Percentiles rank a stretch among this genome's conserved stretches.
Evolutionary conservation across 768 basidiomycete genomes (phyloP).

Genomic region (Rubroboletus satanas): DNA sequence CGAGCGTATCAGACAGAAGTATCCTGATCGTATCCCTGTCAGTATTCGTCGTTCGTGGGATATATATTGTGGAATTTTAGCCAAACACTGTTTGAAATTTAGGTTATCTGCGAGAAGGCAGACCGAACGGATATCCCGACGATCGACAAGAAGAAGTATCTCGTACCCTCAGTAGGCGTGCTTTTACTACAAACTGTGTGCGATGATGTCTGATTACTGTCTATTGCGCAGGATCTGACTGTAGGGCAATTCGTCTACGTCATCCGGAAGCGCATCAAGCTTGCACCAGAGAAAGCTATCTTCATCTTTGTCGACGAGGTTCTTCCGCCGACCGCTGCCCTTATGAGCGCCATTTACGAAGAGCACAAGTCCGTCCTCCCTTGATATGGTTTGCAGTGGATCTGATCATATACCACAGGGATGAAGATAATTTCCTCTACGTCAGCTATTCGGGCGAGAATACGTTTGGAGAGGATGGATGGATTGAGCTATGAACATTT

Average conservation of each 20-base stretch:
- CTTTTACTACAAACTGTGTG: not conserved
- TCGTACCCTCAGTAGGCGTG: slow-evolving; percentile 85
- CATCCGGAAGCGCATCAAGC: slow-evolving; percentile 99
- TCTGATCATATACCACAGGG: slow-evolving; percentile 51
- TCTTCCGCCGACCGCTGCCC: slow-evolving; percentile 92
- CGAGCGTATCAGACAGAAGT: slow-evolving; percentile 97
- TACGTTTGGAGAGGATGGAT: slow-evolving; percentile 65
- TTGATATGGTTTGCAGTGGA: slow-evolving; percentile 1
- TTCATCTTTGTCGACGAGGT: slow-evolving; percentile 99
- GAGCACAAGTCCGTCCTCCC: slow-evolving; percentile 86
- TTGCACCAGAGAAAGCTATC: slow-evolving; percentile 99
- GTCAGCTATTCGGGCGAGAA: slow-evolving; percentile 99
- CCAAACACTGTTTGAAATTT: slow-evolving; percentile 8
- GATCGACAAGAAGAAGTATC: slow-evolving; percentile 99
- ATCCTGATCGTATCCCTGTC: slow-evolving; percentile 96
- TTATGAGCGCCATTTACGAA: slow-evolving; percentile 99
- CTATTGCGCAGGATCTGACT: slow-evolving; percentile 70
- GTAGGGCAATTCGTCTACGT: slow-evolving; percentile 99
- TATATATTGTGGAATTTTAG: slow-evolving; percentile 7
- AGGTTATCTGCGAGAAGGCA: slow-evolving; percentile 99
- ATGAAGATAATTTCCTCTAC: slow-evolving; percentile 98
- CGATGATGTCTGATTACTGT: slow-evolving; percentile 28
- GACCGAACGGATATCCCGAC: slow-evolving; percentile 98
- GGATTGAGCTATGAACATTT: slow-evolving; percentile 32
- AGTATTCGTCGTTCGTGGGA: slow-evolving; percentile 27